phyloP scores from a whole-genome alignment of 1,284 basidiomycete species.

The Butyriboletus appendiculatus region DNA sequence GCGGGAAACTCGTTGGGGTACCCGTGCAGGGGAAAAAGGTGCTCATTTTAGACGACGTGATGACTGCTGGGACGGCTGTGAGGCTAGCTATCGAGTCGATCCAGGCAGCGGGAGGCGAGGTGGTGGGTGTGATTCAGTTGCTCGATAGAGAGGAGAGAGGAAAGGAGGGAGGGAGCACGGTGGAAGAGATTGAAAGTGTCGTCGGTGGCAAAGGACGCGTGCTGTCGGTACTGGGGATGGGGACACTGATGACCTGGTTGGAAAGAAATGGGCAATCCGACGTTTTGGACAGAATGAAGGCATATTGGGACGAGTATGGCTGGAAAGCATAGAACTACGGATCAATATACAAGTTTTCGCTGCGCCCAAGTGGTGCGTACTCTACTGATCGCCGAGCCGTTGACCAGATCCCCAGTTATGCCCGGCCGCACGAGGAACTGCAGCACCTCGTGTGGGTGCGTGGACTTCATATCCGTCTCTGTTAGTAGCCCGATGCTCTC shows the following conservation, averaged over 20 bases:
- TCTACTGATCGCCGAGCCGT: slow-evolving; percentile 37
- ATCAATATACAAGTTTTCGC: background rate
- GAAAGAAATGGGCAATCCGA: slow-evolving; percentile 64
- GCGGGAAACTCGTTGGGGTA: slow-evolving; percentile 91
- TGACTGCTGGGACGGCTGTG: slow-evolving; percentile 94
- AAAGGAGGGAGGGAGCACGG: slow-evolving; percentile 66
- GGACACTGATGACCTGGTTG: slow-evolving; percentile 86
- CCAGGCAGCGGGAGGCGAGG: slow-evolving; percentile 63
- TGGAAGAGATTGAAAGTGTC: slow-evolving; percentile 83
- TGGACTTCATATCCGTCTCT: slow-evolving; percentile 28
- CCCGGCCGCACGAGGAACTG: slow-evolving; percentile 26
- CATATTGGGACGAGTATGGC: slow-evolving; percentile 83
- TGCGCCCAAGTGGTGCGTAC: too few species aligned
- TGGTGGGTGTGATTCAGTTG: slow-evolving; percentile 91
- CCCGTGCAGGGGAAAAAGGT: slow-evolving; percentile 79
- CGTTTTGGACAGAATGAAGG: slow-evolving; percentile 75
- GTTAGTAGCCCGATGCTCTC: slow-evolving; percentile 14
- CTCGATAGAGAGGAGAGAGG: slow-evolving; percentile 92
- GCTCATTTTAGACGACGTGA: slow-evolving; percentile 94
- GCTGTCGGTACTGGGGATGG: slow-evolving; percentile 81
- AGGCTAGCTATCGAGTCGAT: slow-evolving; percentile 81
- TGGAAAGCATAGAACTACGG: slow-evolving; percentile 42
- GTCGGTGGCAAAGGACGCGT: slow-evolving; percentile 66
- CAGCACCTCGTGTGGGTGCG: slow-evolving; percentile 34
- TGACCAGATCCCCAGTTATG: slow-evolving; percentile 45